Percentiles rank a stretch among this genome's conserved stretches.
Conservation (phyloP, 2,329 filamentous ascomycete genomes). For the Claviceps lovelessii region DNA sequence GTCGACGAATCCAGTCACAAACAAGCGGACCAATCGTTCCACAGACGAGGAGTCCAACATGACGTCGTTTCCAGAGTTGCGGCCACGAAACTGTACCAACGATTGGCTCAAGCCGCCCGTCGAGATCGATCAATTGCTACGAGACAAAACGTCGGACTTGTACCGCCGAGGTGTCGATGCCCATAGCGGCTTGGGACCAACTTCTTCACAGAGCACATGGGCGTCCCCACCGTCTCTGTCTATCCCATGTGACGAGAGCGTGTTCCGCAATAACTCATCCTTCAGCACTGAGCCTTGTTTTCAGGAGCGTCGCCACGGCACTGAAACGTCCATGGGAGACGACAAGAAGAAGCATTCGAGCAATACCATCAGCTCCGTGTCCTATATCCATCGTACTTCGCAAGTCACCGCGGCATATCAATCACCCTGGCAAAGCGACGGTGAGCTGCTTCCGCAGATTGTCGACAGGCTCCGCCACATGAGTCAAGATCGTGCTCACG, state of each 20-base stretch:
- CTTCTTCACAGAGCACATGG: constrained; percentile 2
- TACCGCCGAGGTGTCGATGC: constrained; percentile 20
- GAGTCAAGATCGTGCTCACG: constrained; percentile 13
- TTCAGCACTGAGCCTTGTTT: background rate
- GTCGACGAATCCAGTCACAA: background rate
- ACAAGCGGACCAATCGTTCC: constrained; percentile 1
- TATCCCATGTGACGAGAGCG: constrained; percentile 6
- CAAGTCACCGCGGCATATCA: constrained; percentile 6
- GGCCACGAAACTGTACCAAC: constrained; percentile 17
- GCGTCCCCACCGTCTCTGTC: constrained; percentile 7
- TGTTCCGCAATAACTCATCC: constrained; percentile 15
- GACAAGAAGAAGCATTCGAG: constrained; percentile 9
- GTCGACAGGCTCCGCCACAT: constrained; percentile 16
- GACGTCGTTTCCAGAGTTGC: constrained; percentile 21
- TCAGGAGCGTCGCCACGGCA: background rate
- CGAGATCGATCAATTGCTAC: constrained; percentile 8
- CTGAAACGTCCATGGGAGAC: constrained; percentile 1
- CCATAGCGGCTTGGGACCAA: constrained; percentile 8
- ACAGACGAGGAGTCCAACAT: constrained; percentile 14
- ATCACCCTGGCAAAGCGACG: constrained; percentile 4
- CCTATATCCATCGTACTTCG: constrained; percentile 15
- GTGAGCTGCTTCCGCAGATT: constrained; percentile 12
- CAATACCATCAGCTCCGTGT: constrained; percentile 12
- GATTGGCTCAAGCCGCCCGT: constrained; percentile 18
- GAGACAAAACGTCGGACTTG: constrained; percentile 6